phyloP scores from a whole-genome alignment of 371 early-diverging fungal species.

The Dinochytrium kinnereticum region DNA sequence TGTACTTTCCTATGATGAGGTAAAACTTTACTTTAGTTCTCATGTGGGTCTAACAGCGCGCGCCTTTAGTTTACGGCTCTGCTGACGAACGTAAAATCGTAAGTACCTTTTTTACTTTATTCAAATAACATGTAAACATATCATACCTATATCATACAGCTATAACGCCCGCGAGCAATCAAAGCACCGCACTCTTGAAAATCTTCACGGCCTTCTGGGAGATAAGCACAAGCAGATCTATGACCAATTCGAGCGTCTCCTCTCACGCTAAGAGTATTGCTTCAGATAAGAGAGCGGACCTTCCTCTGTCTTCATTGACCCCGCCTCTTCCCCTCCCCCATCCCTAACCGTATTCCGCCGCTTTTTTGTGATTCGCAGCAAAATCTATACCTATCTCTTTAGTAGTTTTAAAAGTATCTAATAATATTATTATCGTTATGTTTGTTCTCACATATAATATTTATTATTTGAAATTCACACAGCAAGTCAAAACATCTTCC shows the following conservation, averaged over 20 bases:
- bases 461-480: too few relatives aligned
- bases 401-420: too few relatives aligned
- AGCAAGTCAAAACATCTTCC: too few relatives aligned
- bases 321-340: too few relatives aligned
- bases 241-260: constrained; percentile 44
- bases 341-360: too few relatives aligned
- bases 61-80: constrained; percentile 38
- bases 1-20: constrained; percentile 43
- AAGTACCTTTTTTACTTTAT: background rate
- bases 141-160: constrained; percentile 2
- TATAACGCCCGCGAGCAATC: constrained; percentile 48
- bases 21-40: background rate
- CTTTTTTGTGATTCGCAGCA: too few relatives aligned
- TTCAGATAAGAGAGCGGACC: background rate
- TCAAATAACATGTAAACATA: background rate
- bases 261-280: constrained; percentile 22
- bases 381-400: too few relatives aligned
- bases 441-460: too few relatives aligned
- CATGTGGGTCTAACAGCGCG: background rate
- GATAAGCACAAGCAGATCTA: constrained; percentile 38
- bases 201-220: constrained; percentile 33
- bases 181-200: constrained; percentile 44
- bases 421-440: too few relatives aligned
- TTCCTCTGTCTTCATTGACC: background rate
- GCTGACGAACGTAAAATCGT: constrained; percentile 42